Conservation (phyloP, 2,329 filamentous ascomycete genomes). For the Rutstroemia sp. region DNA sequence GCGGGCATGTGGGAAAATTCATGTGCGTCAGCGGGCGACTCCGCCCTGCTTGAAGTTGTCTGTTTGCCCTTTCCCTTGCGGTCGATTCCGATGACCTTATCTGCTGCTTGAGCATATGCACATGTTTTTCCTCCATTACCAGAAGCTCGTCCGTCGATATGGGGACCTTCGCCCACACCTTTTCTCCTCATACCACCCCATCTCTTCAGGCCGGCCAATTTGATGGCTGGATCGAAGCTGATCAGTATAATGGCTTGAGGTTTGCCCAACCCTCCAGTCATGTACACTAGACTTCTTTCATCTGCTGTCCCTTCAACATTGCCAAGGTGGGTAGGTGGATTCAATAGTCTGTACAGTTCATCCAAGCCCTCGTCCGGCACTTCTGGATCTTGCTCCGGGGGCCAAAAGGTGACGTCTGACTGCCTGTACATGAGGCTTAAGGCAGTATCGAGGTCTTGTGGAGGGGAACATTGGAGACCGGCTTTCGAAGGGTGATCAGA, state of each 20-base stretch:
- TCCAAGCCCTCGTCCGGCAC: constrained; percentile 26
- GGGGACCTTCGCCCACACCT: constrained; percentile 23
- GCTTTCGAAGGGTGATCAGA: background rate
- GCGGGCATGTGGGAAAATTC: background rate
- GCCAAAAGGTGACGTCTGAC: constrained; percentile 30
- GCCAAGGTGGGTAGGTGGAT: constrained; percentile 32
- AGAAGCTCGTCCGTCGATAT: constrained; percentile 22
- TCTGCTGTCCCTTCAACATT: constrained; percentile 38
- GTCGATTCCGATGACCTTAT: constrained; percentile 19
- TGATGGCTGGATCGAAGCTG: constrained; percentile 36
- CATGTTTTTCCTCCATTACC: constrained; percentile 1
- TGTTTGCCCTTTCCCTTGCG: constrained; percentile 22
- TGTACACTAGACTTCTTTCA: constrained; percentile 41
- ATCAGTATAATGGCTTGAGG: constrained; percentile 35
- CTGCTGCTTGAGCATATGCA: constrained; percentile 14
- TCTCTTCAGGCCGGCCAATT: constrained; percentile 26
- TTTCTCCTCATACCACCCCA: constrained; percentile 18
- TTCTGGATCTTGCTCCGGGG: constrained; percentile 21
- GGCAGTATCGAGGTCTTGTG: constrained; percentile 14
- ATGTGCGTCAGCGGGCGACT: background rate
- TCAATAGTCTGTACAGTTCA: constrained; percentile 34
- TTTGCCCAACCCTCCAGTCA: constrained; percentile 25
- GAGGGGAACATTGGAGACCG: constrained; percentile 13
- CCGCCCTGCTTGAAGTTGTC: background rate
- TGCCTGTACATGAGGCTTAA: constrained; percentile 23